Evolutionary conservation across 1,284 basidiomycete genomes (phyloP), one percentile per base, ranked within the genome.

Genomic region (Golubevia sp.): DNA sequence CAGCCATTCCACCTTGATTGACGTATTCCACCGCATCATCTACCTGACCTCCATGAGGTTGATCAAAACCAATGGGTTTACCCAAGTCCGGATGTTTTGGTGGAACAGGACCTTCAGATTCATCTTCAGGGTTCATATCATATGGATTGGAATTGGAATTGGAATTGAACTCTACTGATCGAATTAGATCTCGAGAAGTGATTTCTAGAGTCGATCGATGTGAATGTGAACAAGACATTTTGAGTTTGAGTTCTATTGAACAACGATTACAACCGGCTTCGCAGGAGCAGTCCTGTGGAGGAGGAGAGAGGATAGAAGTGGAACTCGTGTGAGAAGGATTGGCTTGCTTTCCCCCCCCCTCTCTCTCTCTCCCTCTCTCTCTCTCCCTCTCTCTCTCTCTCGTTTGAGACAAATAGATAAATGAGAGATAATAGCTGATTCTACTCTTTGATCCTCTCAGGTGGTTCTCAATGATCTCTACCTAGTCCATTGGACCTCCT

Each of bases 221-320:
- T 79, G 67, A 11, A 88, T 86, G 81, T n/a, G n/a, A n/a, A n/a
- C n/a, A n/a, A n/a, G n/a, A n/a, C 92, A 94, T 54, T 88, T 84
- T 15, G 91, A 97, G 86, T 55, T 85, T 84, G 26, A 95, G 86
- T 71, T 89, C 88, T 62, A 97, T 89, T 2, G 93, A 90, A 85
- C 93, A 97, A 56, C 89, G 90, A 65, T 88, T 87, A 84, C 93
- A 96, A 55, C 89, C 89, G 24, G 89, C 87, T 58, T 90, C 85
- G 84, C 93, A 96, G 66, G 89, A 90, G 77, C 93, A 96, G 77
- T 96, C 94, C 92, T 94, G 66, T 48, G 49, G 5, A 21, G 24
- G 13, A 18, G n/a, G 55, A 24, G 64, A 64, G 54, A 70, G 58
- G 38, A 49, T 38, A 38, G 20, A 13, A n/a, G n/a, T n/a, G n/a